These are phyloP conservation scores for Solanum gracilifrons DNA, from an alignment of 257 asterid genomes.

Conservation along the genomic window DNA sequence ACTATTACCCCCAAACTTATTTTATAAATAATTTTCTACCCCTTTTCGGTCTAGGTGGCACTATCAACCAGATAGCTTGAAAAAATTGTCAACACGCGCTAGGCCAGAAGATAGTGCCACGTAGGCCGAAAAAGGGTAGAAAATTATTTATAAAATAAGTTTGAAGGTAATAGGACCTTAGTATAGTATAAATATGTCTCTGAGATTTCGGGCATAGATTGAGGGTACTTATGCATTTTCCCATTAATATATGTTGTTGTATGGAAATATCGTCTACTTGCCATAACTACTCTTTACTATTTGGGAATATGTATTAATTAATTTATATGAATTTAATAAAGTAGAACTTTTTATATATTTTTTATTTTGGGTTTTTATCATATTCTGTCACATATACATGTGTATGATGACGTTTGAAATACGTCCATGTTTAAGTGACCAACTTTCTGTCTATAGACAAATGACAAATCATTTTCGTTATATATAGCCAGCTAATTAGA, in stretches of 20 bases:
- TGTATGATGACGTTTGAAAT: neutral
- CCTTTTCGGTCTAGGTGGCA: too few relatives aligned
- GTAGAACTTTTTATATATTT: neutral
- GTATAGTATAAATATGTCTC: too few relatives aligned
- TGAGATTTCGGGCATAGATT: accelerated
- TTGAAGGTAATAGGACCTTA: too few relatives aligned
- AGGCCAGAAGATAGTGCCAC: too few relatives aligned
- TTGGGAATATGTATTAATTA: neutral
- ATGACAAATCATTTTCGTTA: neutral
- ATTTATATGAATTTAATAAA: neutral
- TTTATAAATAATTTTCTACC: too few relatives aligned
- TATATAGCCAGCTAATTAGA: neutral
- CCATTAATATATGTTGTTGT: neutral
- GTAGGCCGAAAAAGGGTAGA: too few relatives aligned
- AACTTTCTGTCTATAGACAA: neutral
- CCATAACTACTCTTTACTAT: neutral
- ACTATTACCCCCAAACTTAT: too few relatives aligned
- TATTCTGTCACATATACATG: neutral
- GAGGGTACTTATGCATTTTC: too few relatives aligned
- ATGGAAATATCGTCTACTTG: neutral
- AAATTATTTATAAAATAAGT: too few relatives aligned
- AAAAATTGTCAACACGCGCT: too few relatives aligned
- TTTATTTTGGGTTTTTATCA: neutral
- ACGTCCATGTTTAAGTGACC: neutral
- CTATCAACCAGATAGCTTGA: too few relatives aligned